Evolutionary conservation across 345 rosid species (phyloP), one percentile per base, ranked within the genome.

Genomic region (Pistacia atlantica): DNA sequence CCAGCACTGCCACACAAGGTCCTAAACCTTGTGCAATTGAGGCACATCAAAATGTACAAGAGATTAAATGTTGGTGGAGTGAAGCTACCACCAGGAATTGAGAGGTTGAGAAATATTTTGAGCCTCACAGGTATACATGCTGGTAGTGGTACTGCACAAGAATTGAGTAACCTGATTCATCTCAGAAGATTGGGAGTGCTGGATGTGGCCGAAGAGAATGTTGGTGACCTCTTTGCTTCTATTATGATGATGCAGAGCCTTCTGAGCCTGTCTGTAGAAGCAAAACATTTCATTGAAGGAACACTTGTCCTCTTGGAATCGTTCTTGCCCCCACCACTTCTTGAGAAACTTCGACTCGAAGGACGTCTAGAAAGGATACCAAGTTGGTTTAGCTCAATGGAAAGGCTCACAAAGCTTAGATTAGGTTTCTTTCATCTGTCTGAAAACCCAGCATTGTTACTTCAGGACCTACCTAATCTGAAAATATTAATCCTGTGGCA

Each of bases 121-220:
- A 82, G 85, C 65, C 81, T 83, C 71, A 80, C 84, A 3, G 87
- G 89, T 13, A 46, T 78, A 28, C 74, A 80, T 71, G 77, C 82
- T n/a, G 78, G 79, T 48, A 59, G 57, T 45, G 71, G 78, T 61
- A 77, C 67, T n/a, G 80, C 85, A 55, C 10, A 16, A 69, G 84
- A 86, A 78, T 52, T 82, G 49, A 58, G 80, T 52, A 49, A 73
- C 38, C 75, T 80, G 70, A 76, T 71, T 37, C 75, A 78, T 38
- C 87, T 82, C 22, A 82, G 80, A 74, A 80, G 78, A 65, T 72
- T 76, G 45, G 80, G 89, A 46, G 82, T 83, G 73, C 80, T 75
- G 82, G 83, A 83, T 78, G 65, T 82, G 52, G 52, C 73, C 11
- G 78, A 73, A 72, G 85, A 78, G 57, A 76, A 77, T 78, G 78